These are phyloP conservation scores for Irpex rosettiformis DNA, from an alignment of 1,284 basidiomycete species.

Conservation along the genomic window DNA sequence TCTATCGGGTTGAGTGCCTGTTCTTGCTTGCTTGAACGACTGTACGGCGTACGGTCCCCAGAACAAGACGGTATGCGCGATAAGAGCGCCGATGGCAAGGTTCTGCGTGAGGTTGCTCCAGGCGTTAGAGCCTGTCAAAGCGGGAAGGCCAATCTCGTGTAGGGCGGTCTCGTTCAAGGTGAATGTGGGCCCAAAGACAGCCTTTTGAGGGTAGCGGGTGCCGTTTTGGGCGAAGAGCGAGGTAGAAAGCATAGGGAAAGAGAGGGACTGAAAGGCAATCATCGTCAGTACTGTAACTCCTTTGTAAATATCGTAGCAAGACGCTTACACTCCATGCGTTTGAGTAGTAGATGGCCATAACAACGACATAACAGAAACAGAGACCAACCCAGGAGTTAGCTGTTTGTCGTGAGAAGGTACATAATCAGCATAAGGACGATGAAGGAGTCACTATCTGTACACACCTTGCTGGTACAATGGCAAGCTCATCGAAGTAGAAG, in stretches of 20 bases:
- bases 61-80: constrained; percentile 59
- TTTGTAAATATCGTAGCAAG: background rate
- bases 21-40: constrained; percentile 46
- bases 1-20: constrained; percentile 48
- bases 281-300: background rate
- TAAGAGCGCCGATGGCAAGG: constrained; percentile 56
- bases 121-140: constrained; percentile 47
- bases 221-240: constrained; percentile 58
- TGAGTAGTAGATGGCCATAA: constrained; percentile 57
- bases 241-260: constrained; percentile 62
- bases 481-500: constrained; percentile 47
- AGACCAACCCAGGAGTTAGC: constrained; percentile 58
- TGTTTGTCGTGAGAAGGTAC: constrained; percentile 17
- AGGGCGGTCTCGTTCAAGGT: constrained; percentile 54
- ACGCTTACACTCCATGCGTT: constrained; percentile 52
- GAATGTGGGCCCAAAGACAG: constrained; percentile 50
- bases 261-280: constrained; percentile 35
- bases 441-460: constrained; percentile 6
- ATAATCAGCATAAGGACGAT: constrained; percentile 1
- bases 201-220: constrained; percentile 49
- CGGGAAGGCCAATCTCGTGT: constrained; percentile 49
- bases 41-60: constrained; percentile 50
- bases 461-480: constrained; percentile 52
- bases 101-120: constrained; percentile 53
- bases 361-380: constrained; percentile 48